Base-by-base conservation (phyloP, 441 rosid genomes). In the Pelargonium fulgidum region DNA sequence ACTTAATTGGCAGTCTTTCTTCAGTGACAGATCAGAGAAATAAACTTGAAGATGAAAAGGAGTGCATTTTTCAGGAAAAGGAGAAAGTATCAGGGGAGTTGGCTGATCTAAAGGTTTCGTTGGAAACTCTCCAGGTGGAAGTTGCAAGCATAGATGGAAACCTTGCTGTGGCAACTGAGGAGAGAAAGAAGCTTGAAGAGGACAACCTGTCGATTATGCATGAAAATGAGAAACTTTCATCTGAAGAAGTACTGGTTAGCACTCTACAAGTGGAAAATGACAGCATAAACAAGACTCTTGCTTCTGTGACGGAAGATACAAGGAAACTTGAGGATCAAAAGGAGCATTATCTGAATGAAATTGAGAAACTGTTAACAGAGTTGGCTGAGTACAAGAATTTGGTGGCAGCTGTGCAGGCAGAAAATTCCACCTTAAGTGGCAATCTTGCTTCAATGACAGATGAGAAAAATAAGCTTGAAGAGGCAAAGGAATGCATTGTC, bases 21-120 rank as follows among this genome's bases (percentile, higher is more conserved):
- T 70, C 78, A 42, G 59, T 81, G 73, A 73, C 72, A 17, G 86
- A 78, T 61, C 85, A 76, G 69, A 81, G 76, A 75, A 81, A 75
- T 66, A 86, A 80, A 75, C 82, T 85, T 72, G 79, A 84, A 78
- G 90, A 84, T 78, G 87, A 89, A 72, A 88, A 84, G 76, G 79
- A 83, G 67, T 73, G 52, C 76, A 81, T 85, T 80, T 73, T 82
- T 12, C 75, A n/a, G 72, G 79, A 65, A 24, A 81, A 73, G 64
- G 80, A 81, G 76, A 79, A 76, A 69, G 67, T 77, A 39, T 79
- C 68, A 54, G 36, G 62, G 54, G 86, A 79, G 65, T 70, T 83
- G 72, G 78, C 79, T 72, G 86, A 81, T 58, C 79, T 67, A 20
- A 79, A 79, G 81, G 70, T 66, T 72, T 79, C 76, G 64, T 78